Base-by-base conservation (phyloP, 495 filamentous ascomycete species). In the Recurvomyces mirabilis region DNA sequence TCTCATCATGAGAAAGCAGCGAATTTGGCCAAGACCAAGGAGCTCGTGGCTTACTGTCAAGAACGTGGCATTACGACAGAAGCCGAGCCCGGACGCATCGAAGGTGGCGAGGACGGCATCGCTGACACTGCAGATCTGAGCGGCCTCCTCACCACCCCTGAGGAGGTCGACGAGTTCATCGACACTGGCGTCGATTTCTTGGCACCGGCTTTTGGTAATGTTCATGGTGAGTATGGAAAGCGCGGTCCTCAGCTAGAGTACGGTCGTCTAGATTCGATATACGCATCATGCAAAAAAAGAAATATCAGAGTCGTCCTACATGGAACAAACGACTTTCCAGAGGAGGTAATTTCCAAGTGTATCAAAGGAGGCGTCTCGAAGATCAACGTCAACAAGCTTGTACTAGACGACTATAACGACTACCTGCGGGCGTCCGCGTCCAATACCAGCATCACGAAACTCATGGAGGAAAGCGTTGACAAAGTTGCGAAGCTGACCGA, bases 81-180 rank as follows among this genome's bases (percentile, higher is more conserved):
- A 57, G 84, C 84, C 1, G 84, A 89, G 58, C 85, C 82, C 0
- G 84, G 84, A 0, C 68, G 84, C 3, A 89, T 93, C 49, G 81
- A 85, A 59, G 85, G 84, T 33, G 83, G 84, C 6, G 84, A 93
- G 64, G 85, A 93, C 52, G 85, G 84, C 0, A 75, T 93, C 17
- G 71, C 74, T 1, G 82, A 87, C 58, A 87, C 82, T 22, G 78
- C 63, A 0, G 83, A 86, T 51, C 59, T 88, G 15, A 80, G 81
- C 56, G 82, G 73, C 0, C 43, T 87, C 39, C 55, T 88, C 51
- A 93, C 84, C n/a, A 87, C 78, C 0, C 75, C 81, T 0, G 81
- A 84, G 56, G 75, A 88, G 61, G 82, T 80, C 29, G 64, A 74
- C 55, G 75, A 82, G 61, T 89, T 89, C 60, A 81, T 85, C 0